A percentile compares a stretch with the other conserved stretches of the same genome.
Evolutionary conservation across 768 basidiomycete species (phyloP).

Genomic region (Lepiota brunneoincarnata): DNA sequence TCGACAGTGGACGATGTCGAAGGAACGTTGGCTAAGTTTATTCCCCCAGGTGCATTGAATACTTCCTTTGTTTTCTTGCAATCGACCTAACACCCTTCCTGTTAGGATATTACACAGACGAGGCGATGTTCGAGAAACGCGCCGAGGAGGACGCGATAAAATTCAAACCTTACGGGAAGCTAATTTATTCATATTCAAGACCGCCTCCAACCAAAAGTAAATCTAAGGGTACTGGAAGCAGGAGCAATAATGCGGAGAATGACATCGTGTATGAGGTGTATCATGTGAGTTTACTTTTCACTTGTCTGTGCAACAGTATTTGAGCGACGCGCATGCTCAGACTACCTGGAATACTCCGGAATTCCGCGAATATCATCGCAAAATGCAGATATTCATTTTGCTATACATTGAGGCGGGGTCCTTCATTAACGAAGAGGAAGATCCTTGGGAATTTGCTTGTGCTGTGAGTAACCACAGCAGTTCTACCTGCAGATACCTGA

Average conservation of each 20-base stretch:
- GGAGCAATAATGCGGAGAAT: slow-evolving; percentile 32
- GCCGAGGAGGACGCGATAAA: slow-evolving; percentile 76
- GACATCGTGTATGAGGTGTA: slow-evolving; percentile 85
- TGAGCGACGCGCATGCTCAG: slow-evolving; percentile 35
- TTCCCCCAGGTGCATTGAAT: slow-evolving; percentile 59
- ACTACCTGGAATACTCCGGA: slow-evolving; percentile 82
- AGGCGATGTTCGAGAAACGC: slow-evolving; percentile 59
- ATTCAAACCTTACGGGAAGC: slow-evolving; percentile 77
- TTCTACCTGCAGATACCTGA: neutral
- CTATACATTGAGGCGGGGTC: slow-evolving; percentile 95
- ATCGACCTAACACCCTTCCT: neutral
- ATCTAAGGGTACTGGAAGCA: slow-evolving; percentile 46
- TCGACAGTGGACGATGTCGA: slow-evolving; percentile 87
- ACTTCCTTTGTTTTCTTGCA: neutral
- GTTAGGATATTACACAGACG: slow-evolving; percentile 71
- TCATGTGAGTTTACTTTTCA: slow-evolving; percentile 56
- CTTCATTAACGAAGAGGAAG: slow-evolving; percentile 92
- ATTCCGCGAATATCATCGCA: slow-evolving; percentile 86
- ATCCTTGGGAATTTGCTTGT: slow-evolving; percentile 91
- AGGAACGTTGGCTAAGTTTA: slow-evolving; percentile 68
- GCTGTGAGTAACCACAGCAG: slow-evolving; percentile 50
- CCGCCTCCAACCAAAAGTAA: slow-evolving; percentile 46
- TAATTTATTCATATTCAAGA: slow-evolving; percentile 77
- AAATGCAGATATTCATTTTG: slow-evolving; percentile 93
- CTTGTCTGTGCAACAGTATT: neutral